Evolutionary conservation across 2,329 filamentous ascomycete genomes (phyloP), one percentile per base, ranked within the genome.

Genomic region (Neurospora crassa): DNA sequence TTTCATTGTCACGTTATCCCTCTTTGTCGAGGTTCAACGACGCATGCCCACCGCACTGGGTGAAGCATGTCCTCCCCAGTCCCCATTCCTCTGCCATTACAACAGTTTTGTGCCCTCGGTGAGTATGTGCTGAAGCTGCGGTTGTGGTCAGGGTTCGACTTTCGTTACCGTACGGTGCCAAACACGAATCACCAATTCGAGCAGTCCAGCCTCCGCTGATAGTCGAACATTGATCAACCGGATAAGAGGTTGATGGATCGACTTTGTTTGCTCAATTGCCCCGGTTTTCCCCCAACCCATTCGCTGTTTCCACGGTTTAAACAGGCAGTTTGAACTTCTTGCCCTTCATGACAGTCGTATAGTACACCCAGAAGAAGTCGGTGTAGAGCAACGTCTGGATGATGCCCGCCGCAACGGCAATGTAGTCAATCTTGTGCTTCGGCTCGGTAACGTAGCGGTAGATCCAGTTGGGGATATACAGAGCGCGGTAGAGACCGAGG

Each of bases 291-390:
- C 43, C 34, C 34, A 37, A 47, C 34, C 69, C 37, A 69, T 59
- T 47, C 1, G 34, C n/a, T n/a, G 10, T 45, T 10, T 59, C 69
- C 45, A 59, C 29, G 18, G 12, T 76, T 85, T 88, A 95, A 75
- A 95, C 92, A 1, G 92, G 92, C 72, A 95, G 85, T 81, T 93
- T 92, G 81, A 95, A 95, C 84, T 93, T 94, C 86, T 93, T 92
- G 77, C 92, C 92, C 85, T 94, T 93, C 83, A 94, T 84, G 68
- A 95, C 91, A 90, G 97, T 98, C 72, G 91, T 97, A 84, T 97
- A 99, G 85, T 99, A 99, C 78, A 99, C 95, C 87, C 94, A 99
- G 88, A 99, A 99, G 85, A 99, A 99, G 84, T 99, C 96, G 74
- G 93, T 97, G 85, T 99, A 99, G 72, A 99, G 86, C 68, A 99